Conservation (phyloP, 306 rosid species). For the Sechiopsis laciniata region DNA sequence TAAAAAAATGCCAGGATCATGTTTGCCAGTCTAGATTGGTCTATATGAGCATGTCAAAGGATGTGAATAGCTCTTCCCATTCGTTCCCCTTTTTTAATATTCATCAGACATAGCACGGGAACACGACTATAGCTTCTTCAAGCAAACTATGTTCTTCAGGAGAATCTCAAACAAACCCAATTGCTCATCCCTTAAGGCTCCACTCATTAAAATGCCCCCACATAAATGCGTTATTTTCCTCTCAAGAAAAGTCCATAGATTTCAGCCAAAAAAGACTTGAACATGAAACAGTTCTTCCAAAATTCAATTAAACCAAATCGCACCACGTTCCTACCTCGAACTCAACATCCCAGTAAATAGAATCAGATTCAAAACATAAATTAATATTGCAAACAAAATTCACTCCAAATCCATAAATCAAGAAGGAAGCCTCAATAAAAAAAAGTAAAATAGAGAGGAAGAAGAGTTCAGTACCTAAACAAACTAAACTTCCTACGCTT, state of each 20-base stretch:
- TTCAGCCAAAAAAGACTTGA: conserved; percentile 4
- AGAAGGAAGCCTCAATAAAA: neutral
- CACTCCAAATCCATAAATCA: neutral
- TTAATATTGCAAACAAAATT: neutral
- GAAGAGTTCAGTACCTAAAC: conserved; percentile 28
- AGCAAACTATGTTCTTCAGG: neutral
- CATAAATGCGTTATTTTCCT: neutral
- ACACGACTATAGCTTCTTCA: neutral
- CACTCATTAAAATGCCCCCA: neutral
- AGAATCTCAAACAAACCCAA: neutral
- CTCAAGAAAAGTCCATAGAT: neutral
- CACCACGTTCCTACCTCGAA: neutral
- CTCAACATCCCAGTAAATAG: neutral
- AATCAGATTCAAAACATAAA: conserved; percentile 1
- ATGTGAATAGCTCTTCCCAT: neutral
- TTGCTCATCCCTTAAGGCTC: neutral
- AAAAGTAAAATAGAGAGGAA: neutral
- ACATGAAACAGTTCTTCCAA: neutral
- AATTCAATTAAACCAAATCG: neutral
- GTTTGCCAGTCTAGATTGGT: neutral
- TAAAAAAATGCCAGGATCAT: no score
- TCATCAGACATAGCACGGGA: no score
- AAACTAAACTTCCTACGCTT: conserved; percentile 60
- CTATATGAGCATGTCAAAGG: neutral
- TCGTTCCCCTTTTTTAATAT: no score